A percentile compares a stretch with the other conserved stretches of the same genome.
These are phyloP conservation scores for Diospyros kaki DNA, from an alignment of 148 eudicot genomes.

Conservation along the genomic window DNA sequence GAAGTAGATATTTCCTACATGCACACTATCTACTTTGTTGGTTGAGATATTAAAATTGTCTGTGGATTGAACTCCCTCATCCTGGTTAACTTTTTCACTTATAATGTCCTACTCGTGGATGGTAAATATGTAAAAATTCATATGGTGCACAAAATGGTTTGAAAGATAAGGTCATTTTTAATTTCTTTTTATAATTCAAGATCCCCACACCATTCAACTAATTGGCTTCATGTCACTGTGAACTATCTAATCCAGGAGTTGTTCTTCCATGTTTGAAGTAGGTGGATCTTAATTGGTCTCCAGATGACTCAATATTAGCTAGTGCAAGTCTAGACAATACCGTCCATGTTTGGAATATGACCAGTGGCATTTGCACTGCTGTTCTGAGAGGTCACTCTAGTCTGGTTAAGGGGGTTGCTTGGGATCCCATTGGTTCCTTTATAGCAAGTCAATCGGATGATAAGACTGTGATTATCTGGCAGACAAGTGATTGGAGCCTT, in stretches of 20 bases:
- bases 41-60: not conserved
- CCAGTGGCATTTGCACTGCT: slow-evolving; percentile 88
- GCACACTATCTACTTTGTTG: not conserved
- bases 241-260: slow-evolving; percentile 39
- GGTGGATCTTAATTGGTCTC: slow-evolving; percentile 99
- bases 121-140: not conserved
- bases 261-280: slow-evolving; percentile 70
- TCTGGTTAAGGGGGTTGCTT: slow-evolving; percentile 92
- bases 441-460: slow-evolving; percentile 97
- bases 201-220: not conserved
- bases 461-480: slow-evolving; percentile 96
- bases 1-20: not conserved
- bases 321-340: slow-evolving; percentile 97
- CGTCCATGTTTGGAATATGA: slow-evolving; percentile 90
- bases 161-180: not conserved
- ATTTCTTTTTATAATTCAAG: not conserved
- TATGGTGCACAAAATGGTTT: not conserved
- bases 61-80: not conserved
- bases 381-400: slow-evolving; percentile 98
- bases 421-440: slow-evolving; percentile 99
- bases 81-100: not conserved
- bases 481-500: slow-evolving; percentile 97
- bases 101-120: not conserved
- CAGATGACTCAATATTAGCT: slow-evolving; percentile 92
- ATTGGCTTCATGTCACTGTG: not conserved